Evolutionary conservation across 208 protist species (phyloP), one percentile per base, ranked within the genome.

Genomic region (Trypanosomatidae sp.): DNA sequence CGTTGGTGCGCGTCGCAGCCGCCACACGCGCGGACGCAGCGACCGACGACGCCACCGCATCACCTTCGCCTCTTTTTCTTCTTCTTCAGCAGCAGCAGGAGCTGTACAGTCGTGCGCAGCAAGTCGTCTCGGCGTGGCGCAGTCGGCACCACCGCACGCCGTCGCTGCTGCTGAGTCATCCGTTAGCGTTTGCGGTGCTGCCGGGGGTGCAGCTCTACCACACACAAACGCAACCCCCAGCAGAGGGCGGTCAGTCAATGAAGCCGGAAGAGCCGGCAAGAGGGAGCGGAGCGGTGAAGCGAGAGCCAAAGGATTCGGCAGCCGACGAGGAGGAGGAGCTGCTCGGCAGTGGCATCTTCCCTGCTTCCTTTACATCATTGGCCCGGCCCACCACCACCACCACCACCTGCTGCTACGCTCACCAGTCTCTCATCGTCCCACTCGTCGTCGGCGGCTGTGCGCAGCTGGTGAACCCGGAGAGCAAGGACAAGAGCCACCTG

Each of bases 381-480:
- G n/a, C n/a, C n/a, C n/a, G n/a, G n/a, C n/a, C n/a, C n/a, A n/a
- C n/a, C n/a, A n/a, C n/a, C n/a, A n/a, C n/a, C n/a, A n/a, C n/a
- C n/a, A n/a, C n/a, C n/a, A n/a, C n/a, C n/a, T n/a, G 22, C 33
- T 60, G 52, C 25, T 69, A 74, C 49, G 39, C 50, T 7, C 64
- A 72, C 3, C 67, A 71, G 49, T 74, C 70, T 7, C 43, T 91
- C 1, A 59, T 85, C 2, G n/a, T 94, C 12, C 89, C 89, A 5
- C 36, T 97, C 46, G 80, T 97, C 25, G 92, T 94, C 33, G 88
- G 89, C 66, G 86, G 88, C 62, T 86, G 83, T 62, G 87, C 90
- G 58, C 80, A 83, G 56, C 85, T 94, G 25, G 74, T 91, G 28
- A 86, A 91, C 66, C 79, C 76, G 28, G 87, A 91, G 47, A 91